These are phyloP conservation scores for Davidsoniella virescens DNA, from an alignment of 2,329 filamentous ascomycete species.

Conservation along the genomic window DNA sequence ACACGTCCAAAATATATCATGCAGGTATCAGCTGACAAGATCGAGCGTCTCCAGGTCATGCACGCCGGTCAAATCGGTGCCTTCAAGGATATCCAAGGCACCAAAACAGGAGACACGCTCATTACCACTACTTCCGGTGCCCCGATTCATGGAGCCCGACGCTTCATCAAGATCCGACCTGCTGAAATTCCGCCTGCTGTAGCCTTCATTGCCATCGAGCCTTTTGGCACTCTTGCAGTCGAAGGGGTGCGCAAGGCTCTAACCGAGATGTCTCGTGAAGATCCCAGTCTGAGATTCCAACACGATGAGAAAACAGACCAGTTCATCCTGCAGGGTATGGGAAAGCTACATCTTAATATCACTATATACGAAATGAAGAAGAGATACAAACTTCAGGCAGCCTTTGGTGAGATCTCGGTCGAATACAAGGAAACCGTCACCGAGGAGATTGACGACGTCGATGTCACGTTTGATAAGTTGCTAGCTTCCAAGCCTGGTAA, in stretches of 20 bases:
- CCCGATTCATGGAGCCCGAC: conserved; percentile 50
- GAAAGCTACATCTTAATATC: conserved; percentile 86
- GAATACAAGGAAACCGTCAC: conserved; percentile 79
- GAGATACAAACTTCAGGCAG: conserved; percentile 63
- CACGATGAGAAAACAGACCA: conserved; percentile 82
- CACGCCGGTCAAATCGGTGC: conserved; percentile 85
- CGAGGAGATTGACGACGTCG: conserved; percentile 36
- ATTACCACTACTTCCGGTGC: conserved; percentile 51
- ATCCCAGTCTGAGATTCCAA: conserved; percentile 75
- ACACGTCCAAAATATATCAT: conserved; percentile 69
- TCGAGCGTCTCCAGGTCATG: conserved; percentile 68
- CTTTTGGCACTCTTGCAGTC: conserved; percentile 58
- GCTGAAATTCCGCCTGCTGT: conserved; percentile 85
- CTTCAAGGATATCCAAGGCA: conserved; percentile 72
- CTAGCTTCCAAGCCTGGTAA: conserved; percentile 67
- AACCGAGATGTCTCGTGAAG: conserved; percentile 67
- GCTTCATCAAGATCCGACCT: conserved; percentile 66
- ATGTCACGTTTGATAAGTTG: conserved; percentile 56
- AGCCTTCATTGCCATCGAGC: conserved; percentile 90
- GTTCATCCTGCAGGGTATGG: conserved; percentile 90
- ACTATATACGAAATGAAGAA: conserved; percentile 74
- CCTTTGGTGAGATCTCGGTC: conserved; percentile 85
- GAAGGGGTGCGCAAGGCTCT: conserved; percentile 65
- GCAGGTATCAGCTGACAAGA: conserved; percentile 79
- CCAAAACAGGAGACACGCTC: conserved; percentile 87